Percentiles rank a stretch among this genome's conserved stretches.
Conservation (phyloP, 805 yeast genomes). For the Saturnispora mendoncae region DNA sequence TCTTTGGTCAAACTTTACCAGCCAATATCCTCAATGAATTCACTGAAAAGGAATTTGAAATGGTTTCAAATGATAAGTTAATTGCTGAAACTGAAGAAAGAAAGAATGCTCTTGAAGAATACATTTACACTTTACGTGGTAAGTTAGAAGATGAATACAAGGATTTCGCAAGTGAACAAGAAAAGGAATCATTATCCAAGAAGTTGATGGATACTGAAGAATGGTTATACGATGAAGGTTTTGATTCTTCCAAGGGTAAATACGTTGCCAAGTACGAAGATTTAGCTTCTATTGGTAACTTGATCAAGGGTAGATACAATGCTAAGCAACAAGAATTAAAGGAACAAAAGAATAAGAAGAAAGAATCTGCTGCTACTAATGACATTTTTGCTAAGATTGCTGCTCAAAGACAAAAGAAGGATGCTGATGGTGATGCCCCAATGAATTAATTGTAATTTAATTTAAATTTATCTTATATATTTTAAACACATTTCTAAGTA, state of each 20-base stretch:
- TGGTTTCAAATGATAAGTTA: constrained; percentile 86
- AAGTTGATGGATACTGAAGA: constrained; percentile 85
- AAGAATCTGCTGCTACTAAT: constrained; percentile 13
- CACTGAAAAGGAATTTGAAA: constrained; percentile 75
- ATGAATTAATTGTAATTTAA: constrained; percentile 22
- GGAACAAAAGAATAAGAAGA: constrained; percentile 55
- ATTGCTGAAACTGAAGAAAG: constrained; percentile 98
- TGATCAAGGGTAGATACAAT: constrained; percentile 89
- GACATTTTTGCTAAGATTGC: constrained; percentile 60
- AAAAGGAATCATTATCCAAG: constrained; percentile 68
- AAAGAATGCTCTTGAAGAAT: constrained; percentile 97
- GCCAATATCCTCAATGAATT: constrained; percentile 45
- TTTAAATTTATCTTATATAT: not conserved
- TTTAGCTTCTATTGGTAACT: constrained; percentile 87
- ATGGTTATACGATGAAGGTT: constrained; percentile 97
- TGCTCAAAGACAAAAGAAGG: constrained; percentile 49
- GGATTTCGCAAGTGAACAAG: constrained; percentile 82
- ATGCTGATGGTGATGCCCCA: constrained; percentile 29
- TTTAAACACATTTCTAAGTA: no score
- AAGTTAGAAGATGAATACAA: constrained; percentile 89
- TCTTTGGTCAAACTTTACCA: constrained; percentile 55
- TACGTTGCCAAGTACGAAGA: constrained; percentile 98
- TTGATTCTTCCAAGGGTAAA: constrained; percentile 91
- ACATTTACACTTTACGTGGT: constrained; percentile 94
- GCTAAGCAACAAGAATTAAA: constrained; percentile 93